Percentiles rank a stretch among this genome's conserved stretches.
Evolutionary conservation across 73 alveolate species (phyloP).

Genomic region (Tetrahymena thermophila): DNA sequence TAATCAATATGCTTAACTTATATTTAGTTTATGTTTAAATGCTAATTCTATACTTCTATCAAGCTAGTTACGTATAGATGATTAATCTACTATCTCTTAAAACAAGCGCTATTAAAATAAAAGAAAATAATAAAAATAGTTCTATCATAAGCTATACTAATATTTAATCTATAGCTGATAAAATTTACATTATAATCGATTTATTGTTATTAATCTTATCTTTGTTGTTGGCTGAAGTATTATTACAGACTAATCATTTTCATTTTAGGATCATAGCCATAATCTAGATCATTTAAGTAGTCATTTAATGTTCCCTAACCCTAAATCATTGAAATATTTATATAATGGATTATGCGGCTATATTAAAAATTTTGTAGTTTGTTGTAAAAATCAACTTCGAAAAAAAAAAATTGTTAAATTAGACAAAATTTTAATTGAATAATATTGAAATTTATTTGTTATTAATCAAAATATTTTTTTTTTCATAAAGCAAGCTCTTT

Average conservation of each 20-base stretch:
- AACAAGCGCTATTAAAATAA: not conserved
- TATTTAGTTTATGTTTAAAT: not conserved
- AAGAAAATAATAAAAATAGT: not conserved
- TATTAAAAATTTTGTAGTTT: not conserved
- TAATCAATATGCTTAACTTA: not conserved
- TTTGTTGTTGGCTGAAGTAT: not conserved
- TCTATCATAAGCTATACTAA: not conserved
- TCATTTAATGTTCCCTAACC: not conserved
- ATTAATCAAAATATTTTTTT: not conserved
- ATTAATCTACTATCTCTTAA: not conserved
- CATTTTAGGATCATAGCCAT: not conserved
- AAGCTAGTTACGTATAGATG: not conserved
- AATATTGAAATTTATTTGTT: not conserved
- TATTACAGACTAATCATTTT: not conserved
- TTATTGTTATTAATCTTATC: not conserved
- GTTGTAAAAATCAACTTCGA: not conserved
- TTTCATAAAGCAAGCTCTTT: no score
- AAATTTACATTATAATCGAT: not conserved
- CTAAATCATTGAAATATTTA: not conserved
- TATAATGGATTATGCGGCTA: not conserved
- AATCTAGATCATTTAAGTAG: not conserved
- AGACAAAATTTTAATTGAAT: not conserved
- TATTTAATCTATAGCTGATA: not conserved
- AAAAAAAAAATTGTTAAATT: not conserved
- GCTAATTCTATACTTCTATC: not conserved